Evolutionary conservation across 2,329 filamentous ascomycete genomes (phyloP).

Genomic region (Apiospora arundinis): DNA sequence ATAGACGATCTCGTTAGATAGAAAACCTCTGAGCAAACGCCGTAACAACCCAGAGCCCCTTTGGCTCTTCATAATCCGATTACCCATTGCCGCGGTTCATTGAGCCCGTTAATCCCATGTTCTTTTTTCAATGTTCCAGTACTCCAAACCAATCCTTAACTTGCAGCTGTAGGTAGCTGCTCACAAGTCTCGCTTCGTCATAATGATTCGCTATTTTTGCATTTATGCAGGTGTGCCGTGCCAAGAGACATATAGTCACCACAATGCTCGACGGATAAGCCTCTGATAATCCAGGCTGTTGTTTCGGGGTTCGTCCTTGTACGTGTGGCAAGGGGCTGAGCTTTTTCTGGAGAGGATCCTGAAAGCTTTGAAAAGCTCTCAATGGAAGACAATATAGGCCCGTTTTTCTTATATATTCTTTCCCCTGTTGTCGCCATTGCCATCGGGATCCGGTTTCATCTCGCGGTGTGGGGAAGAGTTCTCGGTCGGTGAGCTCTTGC

Average conservation of each 20-base stretch:
- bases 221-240: background rate
- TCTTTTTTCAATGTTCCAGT: background rate
- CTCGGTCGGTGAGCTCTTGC: constrained; percentile 34
- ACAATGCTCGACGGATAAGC: background rate
- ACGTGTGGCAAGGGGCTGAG: background rate
- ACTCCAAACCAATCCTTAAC: constrained; percentile 10
- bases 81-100: background rate
- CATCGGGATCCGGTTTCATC: constrained; percentile 31
- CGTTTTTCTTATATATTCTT: constrained; percentile 7
- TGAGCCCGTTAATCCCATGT: background rate
- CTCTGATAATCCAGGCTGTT: background rate
- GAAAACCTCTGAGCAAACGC: constrained; percentile 5
- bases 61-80: background rate
- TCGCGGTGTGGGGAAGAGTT: constrained; percentile 34
- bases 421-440: constrained; percentile 1
- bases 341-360: background rate
- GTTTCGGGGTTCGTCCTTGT: background rate
- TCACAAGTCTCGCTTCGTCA: constrained; percentile 6
- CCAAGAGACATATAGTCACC: background rate
- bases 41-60: constrained; percentile 11
- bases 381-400: too few relatives aligned
- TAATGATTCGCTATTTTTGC: constrained; percentile 1
- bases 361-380: background rate
- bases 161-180: background rate
- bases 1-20: background rate